Evolutionary conservation across 2,329 filamentous ascomycete species (phyloP), one percentile per base, ranked within the genome.

Genomic region (Stagonosporopsis rhizophila): DNA sequence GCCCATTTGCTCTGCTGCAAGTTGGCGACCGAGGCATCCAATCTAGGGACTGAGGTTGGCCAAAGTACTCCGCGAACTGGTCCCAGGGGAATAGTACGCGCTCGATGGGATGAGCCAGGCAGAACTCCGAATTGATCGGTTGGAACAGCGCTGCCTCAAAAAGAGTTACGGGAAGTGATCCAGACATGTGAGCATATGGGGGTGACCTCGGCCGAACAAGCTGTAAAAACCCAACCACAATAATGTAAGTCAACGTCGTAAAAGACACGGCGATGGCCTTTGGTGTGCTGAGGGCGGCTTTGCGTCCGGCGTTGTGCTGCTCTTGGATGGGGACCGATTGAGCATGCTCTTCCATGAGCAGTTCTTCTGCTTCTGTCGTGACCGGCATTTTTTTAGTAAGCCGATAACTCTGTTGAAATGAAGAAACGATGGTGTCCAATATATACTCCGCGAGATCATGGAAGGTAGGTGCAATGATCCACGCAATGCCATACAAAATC

Each of bases 101-200:
- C 35, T 64, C 61, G 6, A 64, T 51, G 12, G 61, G 61, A 45
- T 61, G 58, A 12, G 61, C 41, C 19, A 64, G 23, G 44, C 61
- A 64, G 23, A 64, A 64, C 20, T 64, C 61, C 0, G 61, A 64
- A 19, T 64, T 61, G 30, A 64, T 61, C 5, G 61, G 61, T 12
- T 56, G 54, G 25, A 61, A 64, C 39, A 52, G 48, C 6, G 52
- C 56, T 12, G 61, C 61, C 27, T 64, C 61, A 4, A 64, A 59
- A 3, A 64, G 40, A 1, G 61, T 64, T n/a, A 64, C 30, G 12
- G 61, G 61, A 17, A 64, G 54, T 2, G 61, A 61, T 23, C 61
- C 61, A 15, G 61, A 64, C 61, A 64, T 64, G 14, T 64, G 61
- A 8, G 61, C 58, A 39, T 61, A 64, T 8, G 61, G 61, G 14